These are phyloP conservation scores for Eustoma russellianum DNA, from an alignment of 257 asterid genomes.

Conservation along the genomic window DNA sequence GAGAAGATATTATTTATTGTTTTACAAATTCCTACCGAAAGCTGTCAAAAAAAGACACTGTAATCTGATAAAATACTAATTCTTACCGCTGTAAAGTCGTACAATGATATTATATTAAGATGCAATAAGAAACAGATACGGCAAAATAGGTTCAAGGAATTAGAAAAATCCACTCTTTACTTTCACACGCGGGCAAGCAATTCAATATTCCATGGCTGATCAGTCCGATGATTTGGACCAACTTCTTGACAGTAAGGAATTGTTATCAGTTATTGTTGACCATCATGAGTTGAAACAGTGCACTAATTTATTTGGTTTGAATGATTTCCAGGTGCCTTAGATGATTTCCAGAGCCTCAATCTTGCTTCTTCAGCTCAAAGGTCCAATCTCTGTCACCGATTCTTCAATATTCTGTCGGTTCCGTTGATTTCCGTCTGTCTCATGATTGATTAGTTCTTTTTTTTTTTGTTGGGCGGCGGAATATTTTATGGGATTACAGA, in stretches of 20 bases:
- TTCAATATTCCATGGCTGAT: constrained; percentile 48
- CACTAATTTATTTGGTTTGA: not conserved
- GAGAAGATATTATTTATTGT: no score
- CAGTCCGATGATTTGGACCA: constrained; percentile 78
- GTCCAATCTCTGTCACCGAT: constrained; percentile 22
- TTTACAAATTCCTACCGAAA: no score
- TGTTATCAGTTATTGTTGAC: not conserved
- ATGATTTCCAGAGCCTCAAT: constrained; percentile 94
- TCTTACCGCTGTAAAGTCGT: no score
- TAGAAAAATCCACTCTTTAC: no score
- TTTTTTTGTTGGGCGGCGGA: not conserved
- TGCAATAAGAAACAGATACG: no score
- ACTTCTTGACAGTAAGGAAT: constrained; percentile 81
- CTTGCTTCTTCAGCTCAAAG: constrained; percentile 70
- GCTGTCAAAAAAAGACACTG: no score
- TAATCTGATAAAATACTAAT: no score
- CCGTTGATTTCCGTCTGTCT: not conserved
- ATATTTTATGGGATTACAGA: constrained; percentile 23
- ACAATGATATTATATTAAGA: no score
- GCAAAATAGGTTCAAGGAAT: no score
- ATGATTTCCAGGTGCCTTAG: constrained; percentile 81
- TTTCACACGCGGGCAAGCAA: not conserved
- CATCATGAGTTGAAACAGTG: not conserved
- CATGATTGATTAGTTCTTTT: constrained; percentile 1
- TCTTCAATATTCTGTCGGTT: not conserved